These are phyloP conservation scores for Solanum chacoense DNA, from an alignment of 305 asterid genomes.

Conservation along the genomic window DNA sequence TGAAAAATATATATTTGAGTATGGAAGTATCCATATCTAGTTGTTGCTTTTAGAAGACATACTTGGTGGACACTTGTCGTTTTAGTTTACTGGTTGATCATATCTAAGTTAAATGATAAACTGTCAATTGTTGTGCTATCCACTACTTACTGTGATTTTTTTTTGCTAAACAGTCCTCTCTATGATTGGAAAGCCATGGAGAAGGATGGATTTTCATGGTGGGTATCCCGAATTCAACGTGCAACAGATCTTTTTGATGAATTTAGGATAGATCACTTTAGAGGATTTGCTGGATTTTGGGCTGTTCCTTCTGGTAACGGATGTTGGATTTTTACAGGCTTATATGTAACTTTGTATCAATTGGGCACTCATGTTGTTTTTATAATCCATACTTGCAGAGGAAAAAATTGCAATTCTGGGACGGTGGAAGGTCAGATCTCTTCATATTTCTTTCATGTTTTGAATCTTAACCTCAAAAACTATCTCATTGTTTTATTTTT, in stretches of 20 bases:
- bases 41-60: neutral
- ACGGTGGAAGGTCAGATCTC: slow-evolving; percentile 72
- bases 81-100: neutral
- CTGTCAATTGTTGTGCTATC: neutral
- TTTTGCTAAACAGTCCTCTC: slow-evolving; percentile 48
- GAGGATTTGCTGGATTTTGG: slow-evolving; percentile 99
- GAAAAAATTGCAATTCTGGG: slow-evolving; percentile 81
- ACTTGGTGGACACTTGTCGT: neutral
- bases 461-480: neutral
- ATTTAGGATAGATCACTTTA: slow-evolving; percentile 91
- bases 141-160: neutral
- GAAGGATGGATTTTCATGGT: slow-evolving; percentile 82
- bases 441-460: slow-evolving; percentile 1
- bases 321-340: neutral
- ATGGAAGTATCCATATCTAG: neutral
- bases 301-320: slow-evolving; percentile 85
- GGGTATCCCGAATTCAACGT: slow-evolving; percentile 72
- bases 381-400: slow-evolving; percentile 38
- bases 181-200: slow-evolving; percentile 96
- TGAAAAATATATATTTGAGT: neutral
- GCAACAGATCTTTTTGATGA: slow-evolving; percentile 88
- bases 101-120: neutral
- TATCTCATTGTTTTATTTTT: slow-evolving; percentile 9
- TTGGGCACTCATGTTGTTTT: neutral
- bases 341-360: neutral